These are phyloP conservation scores for Hortiboletus campestris DNA, from an alignment of 768 basidiomycete species.

Conservation along the genomic window DNA sequence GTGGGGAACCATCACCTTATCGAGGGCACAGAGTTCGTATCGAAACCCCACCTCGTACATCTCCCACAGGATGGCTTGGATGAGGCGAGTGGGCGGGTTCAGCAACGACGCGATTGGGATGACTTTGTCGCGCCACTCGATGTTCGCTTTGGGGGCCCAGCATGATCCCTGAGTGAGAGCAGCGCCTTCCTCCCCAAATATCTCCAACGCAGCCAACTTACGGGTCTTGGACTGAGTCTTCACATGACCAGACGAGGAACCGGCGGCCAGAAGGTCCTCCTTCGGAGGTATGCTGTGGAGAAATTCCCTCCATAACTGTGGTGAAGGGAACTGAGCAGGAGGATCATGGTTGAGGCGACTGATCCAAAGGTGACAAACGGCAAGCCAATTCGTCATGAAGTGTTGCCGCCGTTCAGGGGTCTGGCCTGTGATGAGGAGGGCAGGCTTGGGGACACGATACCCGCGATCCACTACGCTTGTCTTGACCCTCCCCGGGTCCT, in stretches of 20 bases:
- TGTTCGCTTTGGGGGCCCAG: background rate
- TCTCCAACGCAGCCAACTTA: background rate
- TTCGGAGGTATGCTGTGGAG: background rate
- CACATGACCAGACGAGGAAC: background rate
- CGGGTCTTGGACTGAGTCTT: background rate
- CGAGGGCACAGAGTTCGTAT: background rate
- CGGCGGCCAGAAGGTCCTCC: rapidly evolving
- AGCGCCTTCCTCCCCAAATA: background rate
- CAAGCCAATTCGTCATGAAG: too few species aligned
- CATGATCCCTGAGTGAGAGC: too few species aligned
- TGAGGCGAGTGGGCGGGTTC: background rate
- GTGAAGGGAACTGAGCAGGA: background rate
- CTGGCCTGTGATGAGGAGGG: too few species aligned
- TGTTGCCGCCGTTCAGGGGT: too few species aligned
- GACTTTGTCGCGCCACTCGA: background rate
- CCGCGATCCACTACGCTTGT: too few species aligned
- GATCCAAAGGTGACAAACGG: too few species aligned
- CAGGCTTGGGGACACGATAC: too few species aligned
- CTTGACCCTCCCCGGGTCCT: too few species aligned
- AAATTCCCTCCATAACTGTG: background rate
- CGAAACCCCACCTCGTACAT: background rate
- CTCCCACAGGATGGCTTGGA: background rate
- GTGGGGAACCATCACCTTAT: background rate
- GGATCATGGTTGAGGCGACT: too few species aligned
- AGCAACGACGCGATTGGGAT: background rate